Conservation (phyloP, 2,329 filamentous ascomycete species). For the Seiridium unicorne region DNA sequence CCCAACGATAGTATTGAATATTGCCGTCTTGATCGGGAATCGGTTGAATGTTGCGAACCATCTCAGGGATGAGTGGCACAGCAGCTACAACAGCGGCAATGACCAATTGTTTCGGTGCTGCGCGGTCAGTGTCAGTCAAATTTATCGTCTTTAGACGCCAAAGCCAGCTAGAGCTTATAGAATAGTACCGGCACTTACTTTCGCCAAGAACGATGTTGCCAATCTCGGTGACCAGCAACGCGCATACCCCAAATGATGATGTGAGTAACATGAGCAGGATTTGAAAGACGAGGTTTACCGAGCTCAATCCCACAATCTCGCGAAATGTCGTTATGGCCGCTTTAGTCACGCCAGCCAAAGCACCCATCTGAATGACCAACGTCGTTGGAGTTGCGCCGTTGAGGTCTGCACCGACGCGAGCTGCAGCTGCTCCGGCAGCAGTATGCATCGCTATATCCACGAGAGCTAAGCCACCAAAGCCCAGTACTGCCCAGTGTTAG, state of each 20-base stretch:
- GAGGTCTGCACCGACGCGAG: not conserved
- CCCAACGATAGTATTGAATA: constrained; percentile 3
- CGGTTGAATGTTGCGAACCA: constrained; percentile 3
- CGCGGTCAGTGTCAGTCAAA: not conserved
- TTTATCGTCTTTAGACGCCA: not conserved
- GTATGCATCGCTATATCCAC: constrained; percentile 5
- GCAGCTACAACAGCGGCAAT: constrained; percentile 3
- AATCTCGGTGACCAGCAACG: constrained; percentile 2
- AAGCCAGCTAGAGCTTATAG: not conserved
- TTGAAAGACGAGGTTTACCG: constrained; percentile 1
- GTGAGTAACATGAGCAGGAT: constrained; percentile 5
- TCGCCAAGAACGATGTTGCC: constrained; percentile 4
- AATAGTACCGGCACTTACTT: not conserved
- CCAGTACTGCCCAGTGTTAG: not conserved
- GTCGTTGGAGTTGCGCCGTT: not conserved
- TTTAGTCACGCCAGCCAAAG: constrained; percentile 3
- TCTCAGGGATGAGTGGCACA: constrained; percentile 3
- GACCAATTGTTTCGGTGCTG: not conserved
- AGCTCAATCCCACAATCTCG: not conserved
- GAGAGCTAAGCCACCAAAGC: not conserved
- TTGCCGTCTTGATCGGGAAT: not conserved
- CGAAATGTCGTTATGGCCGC: not conserved
- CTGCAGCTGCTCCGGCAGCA: not conserved
- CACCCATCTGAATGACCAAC: constrained; percentile 3
- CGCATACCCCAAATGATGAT: constrained; percentile 5